phyloP scores from a whole-genome alignment of 305 asterid species.

The Fraxinus latifolia region DNA sequence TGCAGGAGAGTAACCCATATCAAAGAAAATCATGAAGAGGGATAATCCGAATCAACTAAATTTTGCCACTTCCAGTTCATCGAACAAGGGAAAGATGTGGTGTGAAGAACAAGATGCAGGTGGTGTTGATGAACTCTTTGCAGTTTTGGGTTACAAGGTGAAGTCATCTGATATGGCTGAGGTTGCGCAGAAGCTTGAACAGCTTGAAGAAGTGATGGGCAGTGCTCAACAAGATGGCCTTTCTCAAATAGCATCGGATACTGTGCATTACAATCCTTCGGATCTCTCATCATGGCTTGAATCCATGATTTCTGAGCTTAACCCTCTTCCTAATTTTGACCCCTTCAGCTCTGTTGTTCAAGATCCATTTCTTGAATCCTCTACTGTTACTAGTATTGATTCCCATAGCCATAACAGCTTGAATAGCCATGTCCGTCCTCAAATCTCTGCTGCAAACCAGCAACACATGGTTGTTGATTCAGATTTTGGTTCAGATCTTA shows the following conservation, averaged over 20 bases:
- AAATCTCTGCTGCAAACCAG: not conserved
- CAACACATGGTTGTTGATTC: slow-evolving; percentile 33
- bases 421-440: slow-evolving; percentile 5
- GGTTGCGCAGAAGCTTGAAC: slow-evolving; percentile 70
- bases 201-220: slow-evolving; percentile 54
- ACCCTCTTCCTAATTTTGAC: slow-evolving; percentile 39
- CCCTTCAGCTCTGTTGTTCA: slow-evolving; percentile 14
- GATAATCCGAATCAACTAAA: slow-evolving; percentile 29
- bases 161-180: slow-evolving; percentile 62
- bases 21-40: slow-evolving; percentile 27
- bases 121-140: slow-evolving; percentile 62
- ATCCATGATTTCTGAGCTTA: slow-evolving; percentile 66
- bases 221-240: slow-evolving; percentile 40
- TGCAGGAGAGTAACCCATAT: not conserved
- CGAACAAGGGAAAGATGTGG: slow-evolving; percentile 55
- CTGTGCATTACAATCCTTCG: slow-evolving; percentile 77
- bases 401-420: slow-evolving; percentile 21
- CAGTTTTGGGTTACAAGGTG: slow-evolving; percentile 61
- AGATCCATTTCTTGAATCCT: slow-evolving; percentile 44
- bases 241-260: slow-evolving; percentile 48
- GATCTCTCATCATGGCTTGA: slow-evolving; percentile 78
- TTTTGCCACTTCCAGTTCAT: slow-evolving; percentile 32
- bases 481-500: slow-evolving; percentile 72
- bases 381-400: slow-evolving; percentile 28
- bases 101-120: slow-evolving; percentile 41